These are phyloP conservation scores for Kockiozyma suomiensis DNA, from an alignment of 805 yeast genomes.

Conservation along the genomic window DNA sequence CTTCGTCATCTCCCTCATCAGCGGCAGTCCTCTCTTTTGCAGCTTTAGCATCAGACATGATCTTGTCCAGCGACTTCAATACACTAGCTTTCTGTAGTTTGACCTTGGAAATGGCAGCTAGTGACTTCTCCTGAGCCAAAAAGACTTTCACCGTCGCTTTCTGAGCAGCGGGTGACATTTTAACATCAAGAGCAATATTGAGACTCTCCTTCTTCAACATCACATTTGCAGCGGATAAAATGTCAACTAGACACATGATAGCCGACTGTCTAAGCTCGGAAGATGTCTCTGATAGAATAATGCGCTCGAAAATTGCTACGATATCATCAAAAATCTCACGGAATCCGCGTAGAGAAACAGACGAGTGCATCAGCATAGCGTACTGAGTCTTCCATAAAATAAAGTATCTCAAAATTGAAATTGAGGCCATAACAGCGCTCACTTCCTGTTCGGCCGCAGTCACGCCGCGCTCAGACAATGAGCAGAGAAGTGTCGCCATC, in stretches of 20 bases:
- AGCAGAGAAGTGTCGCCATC: neutral
- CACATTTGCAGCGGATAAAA: conserved; percentile 13
- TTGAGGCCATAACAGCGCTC: neutral
- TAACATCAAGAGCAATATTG: neutral
- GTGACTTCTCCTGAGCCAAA: conserved; percentile 6
- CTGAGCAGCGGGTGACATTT: conserved; percentile 12
- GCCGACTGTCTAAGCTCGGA: conserved; percentile 14
- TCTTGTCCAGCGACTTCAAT: conserved; percentile 4
- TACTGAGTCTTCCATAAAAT: conserved; percentile 24
- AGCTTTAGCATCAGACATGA: conserved; percentile 5
- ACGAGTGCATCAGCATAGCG: conserved; percentile 11
- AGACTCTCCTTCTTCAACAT: conserved; percentile 8
- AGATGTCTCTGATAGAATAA: conserved; percentile 2
- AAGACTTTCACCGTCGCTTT: conserved; percentile 17
- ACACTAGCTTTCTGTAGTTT: conserved; percentile 5
- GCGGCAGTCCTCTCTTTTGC: neutral
- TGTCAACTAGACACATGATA: conserved; percentile 15
- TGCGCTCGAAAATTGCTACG: neutral
- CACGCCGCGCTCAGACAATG: conserved; percentile 8
- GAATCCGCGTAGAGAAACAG: neutral
- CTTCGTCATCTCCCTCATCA: conserved; percentile 1
- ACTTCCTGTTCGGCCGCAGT: conserved; percentile 1
- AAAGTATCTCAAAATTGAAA: conserved; percentile 16
- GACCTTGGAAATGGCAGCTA: conserved; percentile 9
- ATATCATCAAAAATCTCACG: neutral